A percentile compares a stretch with the other conserved stretches of the same genome.
These are phyloP conservation scores for Lactifluus echinatus DNA, from an alignment of 768 basidiomycete species.

Conservation along the genomic window DNA sequence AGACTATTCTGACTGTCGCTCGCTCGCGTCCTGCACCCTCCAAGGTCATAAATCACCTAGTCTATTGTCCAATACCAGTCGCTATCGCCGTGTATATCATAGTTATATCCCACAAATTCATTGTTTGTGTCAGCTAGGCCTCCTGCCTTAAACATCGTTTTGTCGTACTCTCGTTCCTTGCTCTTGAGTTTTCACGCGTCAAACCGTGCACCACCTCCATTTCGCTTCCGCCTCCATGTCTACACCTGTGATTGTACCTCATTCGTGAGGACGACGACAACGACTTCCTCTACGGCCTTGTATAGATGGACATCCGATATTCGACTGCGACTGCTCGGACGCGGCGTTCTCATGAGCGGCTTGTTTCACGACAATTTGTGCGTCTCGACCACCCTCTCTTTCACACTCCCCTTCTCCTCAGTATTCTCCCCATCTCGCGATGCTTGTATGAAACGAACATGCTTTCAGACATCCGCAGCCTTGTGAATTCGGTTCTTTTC, in stretches of 20 bases:
- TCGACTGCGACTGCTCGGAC: constrained; percentile 8
- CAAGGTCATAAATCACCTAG: neutral
- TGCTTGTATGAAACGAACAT: too few species aligned
- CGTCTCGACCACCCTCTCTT: constrained; percentile 64
- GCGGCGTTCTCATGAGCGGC: constrained; percentile 10
- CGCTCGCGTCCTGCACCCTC: neutral
- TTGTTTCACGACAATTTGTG: constrained; percentile 70
- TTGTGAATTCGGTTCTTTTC: too few species aligned
- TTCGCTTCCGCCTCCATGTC: constrained; percentile 32
- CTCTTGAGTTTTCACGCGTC: constrained; percentile 70
- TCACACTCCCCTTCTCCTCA: too few species aligned
- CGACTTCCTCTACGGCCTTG: constrained; percentile 19
- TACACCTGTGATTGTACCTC: too few species aligned
- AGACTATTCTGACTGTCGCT: constrained; percentile 35
- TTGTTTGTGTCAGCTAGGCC: constrained; percentile 19
- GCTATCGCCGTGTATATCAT: constrained; percentile 9
- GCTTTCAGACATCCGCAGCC: too few species aligned
- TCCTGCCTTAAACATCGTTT: constrained; percentile 71
- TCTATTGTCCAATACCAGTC: neutral
- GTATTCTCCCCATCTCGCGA: too few species aligned
- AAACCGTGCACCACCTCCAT: constrained; percentile 37
- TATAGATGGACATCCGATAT: constrained; percentile 5
- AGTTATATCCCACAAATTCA: too few species aligned
- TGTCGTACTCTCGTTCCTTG: constrained; percentile 80
- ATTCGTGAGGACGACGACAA: constrained; percentile 22